phyloP scores from a whole-genome alignment of 352 stramenopile genomes.

The Pythium myriotylum region DNA sequence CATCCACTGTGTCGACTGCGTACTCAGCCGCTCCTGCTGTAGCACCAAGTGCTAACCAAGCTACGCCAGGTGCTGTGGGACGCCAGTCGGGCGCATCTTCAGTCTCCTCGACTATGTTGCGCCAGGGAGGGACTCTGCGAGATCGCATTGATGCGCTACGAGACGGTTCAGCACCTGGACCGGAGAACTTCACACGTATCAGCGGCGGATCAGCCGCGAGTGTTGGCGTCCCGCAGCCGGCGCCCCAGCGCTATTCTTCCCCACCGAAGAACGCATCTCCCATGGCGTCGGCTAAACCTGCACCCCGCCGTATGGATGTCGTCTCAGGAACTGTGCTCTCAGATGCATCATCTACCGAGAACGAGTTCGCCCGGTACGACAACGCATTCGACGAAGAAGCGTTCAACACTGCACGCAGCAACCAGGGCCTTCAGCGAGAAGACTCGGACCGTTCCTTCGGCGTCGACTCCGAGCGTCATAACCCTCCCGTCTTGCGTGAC shows the following conservation, averaged over 20 bases:
- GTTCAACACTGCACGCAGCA: conserved; percentile 42
- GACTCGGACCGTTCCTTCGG: conserved; percentile 15
- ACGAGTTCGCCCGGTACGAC: conserved; percentile 14
- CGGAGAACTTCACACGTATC: conserved; percentile 57
- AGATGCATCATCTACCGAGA: conserved; percentile 17
- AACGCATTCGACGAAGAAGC: conserved; percentile 35
- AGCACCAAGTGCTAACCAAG: conserved; percentile 13
- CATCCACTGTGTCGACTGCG: conserved; percentile 30
- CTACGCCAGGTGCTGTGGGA: conserved; percentile 14
- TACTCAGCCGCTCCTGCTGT: conserved; percentile 4
- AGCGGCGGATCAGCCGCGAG: conserved; percentile 34
- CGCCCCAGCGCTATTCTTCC: not conserved
- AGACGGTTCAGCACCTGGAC: conserved; percentile 35
- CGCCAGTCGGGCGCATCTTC: conserved; percentile 16
- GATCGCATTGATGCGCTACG: conserved; percentile 66
- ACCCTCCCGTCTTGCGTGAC: not conserved
- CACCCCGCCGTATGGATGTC: not conserved
- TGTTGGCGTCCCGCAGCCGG: not conserved
- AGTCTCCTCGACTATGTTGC: conserved; percentile 25
- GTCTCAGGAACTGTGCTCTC: conserved; percentile 22
- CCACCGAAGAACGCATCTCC: not conserved
- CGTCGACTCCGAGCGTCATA: conserved; percentile 42
- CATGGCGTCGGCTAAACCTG: not conserved
- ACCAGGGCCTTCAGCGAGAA: conserved; percentile 12
- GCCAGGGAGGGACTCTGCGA: conserved; percentile 41